phyloP scores from a whole-genome alignment of 2,329 filamentous ascomycete species.

The Aspergillus carbonarius region DNA sequence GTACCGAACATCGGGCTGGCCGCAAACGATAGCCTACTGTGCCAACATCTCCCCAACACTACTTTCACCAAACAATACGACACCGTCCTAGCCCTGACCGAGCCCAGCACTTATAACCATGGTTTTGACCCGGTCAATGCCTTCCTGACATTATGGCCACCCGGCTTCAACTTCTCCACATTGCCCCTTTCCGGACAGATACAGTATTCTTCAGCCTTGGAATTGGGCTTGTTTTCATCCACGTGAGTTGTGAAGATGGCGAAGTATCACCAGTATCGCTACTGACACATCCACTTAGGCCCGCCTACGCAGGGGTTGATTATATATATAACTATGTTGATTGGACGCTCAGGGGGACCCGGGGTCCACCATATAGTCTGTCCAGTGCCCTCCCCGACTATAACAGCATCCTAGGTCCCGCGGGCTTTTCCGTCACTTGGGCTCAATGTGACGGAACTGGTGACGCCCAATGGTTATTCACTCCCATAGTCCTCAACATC shows the following conservation, averaged over 20 bases:
- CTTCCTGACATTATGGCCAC: neutral
- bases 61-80: neutral
- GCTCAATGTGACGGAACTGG: neutral
- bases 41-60: neutral
- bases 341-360: neutral
- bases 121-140: neutral
- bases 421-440: neutral
- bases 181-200: neutral
- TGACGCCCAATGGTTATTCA: neutral
- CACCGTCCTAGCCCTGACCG: neutral
- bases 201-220: neutral
- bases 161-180: neutral
- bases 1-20: neutral
- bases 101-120: neutral
- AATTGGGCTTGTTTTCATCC: neutral
- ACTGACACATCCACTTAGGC: neutral
- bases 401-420: neutral
- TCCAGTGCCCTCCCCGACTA: neutral
- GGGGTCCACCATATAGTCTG: neutral
- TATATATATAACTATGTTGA: neutral
- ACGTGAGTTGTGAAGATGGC: neutral
- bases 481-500: neutral
- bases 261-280: neutral
- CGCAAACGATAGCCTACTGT: neutral
- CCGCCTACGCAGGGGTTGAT: neutral